phyloP scores from a whole-genome alignment of 192 early-diverging fungal genomes.

The Chytriomyces confervae region DNA sequence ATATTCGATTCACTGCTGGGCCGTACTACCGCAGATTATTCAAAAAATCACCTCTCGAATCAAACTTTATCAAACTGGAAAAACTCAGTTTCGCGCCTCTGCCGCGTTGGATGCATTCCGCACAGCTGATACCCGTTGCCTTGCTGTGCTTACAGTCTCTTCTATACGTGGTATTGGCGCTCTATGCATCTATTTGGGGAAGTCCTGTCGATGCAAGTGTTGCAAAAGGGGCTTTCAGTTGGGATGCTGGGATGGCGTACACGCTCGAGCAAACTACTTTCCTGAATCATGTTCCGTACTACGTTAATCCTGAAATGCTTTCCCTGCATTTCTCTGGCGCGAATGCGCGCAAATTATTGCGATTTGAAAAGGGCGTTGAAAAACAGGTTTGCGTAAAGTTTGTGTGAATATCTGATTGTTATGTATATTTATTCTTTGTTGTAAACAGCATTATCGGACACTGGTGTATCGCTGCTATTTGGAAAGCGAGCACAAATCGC shows the following conservation, averaged over 20 bases:
- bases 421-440: conserved; percentile 45
- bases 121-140: conserved; percentile 75
- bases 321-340: background rate
- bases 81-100: background rate
- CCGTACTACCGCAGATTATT: conserved; percentile 55
- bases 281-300: conserved; percentile 67
- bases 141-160: conserved; percentile 66
- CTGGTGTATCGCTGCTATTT: conserved; percentile 55
- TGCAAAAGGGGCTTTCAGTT: conserved; percentile 7
- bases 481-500: conserved; percentile 66
- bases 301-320: conserved; percentile 33
- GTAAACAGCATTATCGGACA: conserved; percentile 46
- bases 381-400: conserved; percentile 2
- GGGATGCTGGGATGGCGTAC: conserved; percentile 37
- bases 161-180: conserved; percentile 47
- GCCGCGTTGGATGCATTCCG: conserved; percentile 43
- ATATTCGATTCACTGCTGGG: conserved; percentile 16
- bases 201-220: conserved; percentile 15
- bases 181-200: conserved; percentile 1
- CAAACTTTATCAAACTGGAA: conserved; percentile 15
- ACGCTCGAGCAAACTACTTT: conserved; percentile 57
- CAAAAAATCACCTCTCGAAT: conserved; percentile 9
- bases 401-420: conserved; percentile 50
- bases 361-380: conserved; percentile 10
- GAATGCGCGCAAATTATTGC: conserved; percentile 4